phyloP scores from a whole-genome alignment of 2,329 filamentous ascomycete species.

The Talaromyces sp. region DNA sequence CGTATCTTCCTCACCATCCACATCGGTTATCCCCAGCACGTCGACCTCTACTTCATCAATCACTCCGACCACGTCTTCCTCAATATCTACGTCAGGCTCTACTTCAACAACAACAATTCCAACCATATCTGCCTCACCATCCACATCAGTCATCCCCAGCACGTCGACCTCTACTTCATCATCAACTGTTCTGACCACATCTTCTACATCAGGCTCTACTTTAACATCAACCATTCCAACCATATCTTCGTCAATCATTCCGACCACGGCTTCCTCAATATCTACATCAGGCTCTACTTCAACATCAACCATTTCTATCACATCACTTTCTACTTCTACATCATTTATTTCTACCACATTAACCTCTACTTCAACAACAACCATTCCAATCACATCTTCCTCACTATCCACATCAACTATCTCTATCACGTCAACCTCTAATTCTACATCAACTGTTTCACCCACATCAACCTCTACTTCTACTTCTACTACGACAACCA shows the following conservation, averaged over 20 bases:
- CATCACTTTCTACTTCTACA: neutral
- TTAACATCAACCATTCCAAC: neutral
- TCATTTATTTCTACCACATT: neutral
- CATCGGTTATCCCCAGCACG: neutral
- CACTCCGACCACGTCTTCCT: neutral
- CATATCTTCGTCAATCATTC: neutral
- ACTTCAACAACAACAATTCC: neutral
- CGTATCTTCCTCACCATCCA: no score
- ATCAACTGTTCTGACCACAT: neutral
- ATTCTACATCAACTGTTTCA: neutral
- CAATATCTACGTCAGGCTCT: neutral
- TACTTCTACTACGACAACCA: neutral
- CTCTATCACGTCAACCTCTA: neutral
- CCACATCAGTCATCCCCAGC: no score
- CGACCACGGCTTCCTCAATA: neutral
- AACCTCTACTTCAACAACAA: neutral
- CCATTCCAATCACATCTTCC: neutral
- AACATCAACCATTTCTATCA: neutral
- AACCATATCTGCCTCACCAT: neutral
- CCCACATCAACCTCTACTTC: neutral
- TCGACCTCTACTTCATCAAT: neutral
- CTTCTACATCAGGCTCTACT: neutral
- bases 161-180: neutral
- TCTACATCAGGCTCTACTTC: neutral
- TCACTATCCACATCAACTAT: neutral